Evolutionary conservation across 192 early-diverging fungal genomes (phyloP).

Genomic region (Entomortierella beljakovae): DNA sequence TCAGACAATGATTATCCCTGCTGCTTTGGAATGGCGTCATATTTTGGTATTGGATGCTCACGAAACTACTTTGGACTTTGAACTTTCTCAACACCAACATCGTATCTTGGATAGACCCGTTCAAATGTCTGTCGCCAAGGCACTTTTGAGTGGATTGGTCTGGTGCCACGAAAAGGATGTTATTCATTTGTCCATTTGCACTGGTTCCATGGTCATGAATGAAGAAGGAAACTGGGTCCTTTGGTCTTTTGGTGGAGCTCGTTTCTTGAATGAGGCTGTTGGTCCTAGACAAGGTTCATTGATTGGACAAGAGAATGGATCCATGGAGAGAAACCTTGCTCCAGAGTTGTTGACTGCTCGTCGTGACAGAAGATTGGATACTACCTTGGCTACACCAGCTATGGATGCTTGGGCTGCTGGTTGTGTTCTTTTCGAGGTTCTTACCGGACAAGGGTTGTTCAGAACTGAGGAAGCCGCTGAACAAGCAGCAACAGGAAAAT

Average conservation of each 20-base stretch:
- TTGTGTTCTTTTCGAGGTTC: conserved; percentile 49
- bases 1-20: conserved; percentile 55
- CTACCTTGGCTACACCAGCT: conserved; percentile 31
- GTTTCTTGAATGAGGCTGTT: conserved; percentile 53
- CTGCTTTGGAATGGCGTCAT: conserved; percentile 52
- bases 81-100: conserved; percentile 17
- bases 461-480: conserved; percentile 53
- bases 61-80: conserved; percentile 46
- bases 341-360: conserved; percentile 47
- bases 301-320: conserved; percentile 42
- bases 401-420: conserved; percentile 55
- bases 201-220: conserved; percentile 44
- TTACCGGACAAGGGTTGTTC: conserved; percentile 48
- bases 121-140: conserved; percentile 30
- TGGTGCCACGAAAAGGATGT: conserved; percentile 56
- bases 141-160: conserved; percentile 38
- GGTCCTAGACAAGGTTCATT: conserved; percentile 38
- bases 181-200: conserved; percentile 50
- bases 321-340: conserved; percentile 40
- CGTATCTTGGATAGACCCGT: conserved; percentile 31
- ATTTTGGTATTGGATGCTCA: conserved; percentile 49
- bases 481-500: conserved; percentile 39
- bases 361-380: conserved; percentile 17
- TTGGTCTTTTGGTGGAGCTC: conserved; percentile 51
- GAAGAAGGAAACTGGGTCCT: conserved; percentile 51